phyloP scores from a whole-genome alignment of 352 stramenopile species.

The Globisporangium cederbergense region DNA sequence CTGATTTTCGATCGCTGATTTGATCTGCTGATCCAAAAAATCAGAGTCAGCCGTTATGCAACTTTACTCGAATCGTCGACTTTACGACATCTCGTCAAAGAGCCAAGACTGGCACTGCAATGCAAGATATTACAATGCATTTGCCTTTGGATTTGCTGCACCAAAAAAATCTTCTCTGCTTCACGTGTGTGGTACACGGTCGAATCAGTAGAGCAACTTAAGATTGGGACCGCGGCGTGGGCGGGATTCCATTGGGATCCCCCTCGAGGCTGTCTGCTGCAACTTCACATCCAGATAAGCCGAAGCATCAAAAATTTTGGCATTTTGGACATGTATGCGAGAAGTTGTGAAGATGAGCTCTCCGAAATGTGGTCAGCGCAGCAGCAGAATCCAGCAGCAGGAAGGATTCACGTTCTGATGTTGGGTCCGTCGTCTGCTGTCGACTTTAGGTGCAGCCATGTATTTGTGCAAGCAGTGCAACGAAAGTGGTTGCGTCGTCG shows the following conservation, averaged over 20 bases:
- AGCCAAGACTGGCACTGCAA: no score
- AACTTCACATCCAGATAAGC: no score
- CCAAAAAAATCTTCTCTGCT: no score
- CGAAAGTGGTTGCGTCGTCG: not conserved
- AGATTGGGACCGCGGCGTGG: no score
- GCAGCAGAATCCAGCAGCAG: not conserved
- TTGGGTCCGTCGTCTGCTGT: not conserved
- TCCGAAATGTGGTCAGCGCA: not conserved
- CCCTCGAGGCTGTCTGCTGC: no score
- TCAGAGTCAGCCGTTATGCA: not conserved
- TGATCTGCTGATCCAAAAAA: not conserved
- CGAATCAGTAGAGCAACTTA: no score
- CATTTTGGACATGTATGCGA: not conserved
- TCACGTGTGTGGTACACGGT: no score
- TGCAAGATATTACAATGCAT: no score
- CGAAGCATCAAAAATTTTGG: no score
- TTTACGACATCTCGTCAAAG: not conserved
- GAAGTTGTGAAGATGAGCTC: not conserved
- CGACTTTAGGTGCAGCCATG: not conserved
- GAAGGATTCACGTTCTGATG: not conserved
- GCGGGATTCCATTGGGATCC: no score
- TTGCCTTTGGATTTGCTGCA: no score
- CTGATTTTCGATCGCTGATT: not conserved
- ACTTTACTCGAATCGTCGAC: not conserved
- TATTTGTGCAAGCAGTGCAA: not conserved